Evolutionary conservation across 1,284 basidiomycete genomes (phyloP), one percentile per base, ranked within the genome.

Genomic region (Mrakiaceae sp.): DNA sequence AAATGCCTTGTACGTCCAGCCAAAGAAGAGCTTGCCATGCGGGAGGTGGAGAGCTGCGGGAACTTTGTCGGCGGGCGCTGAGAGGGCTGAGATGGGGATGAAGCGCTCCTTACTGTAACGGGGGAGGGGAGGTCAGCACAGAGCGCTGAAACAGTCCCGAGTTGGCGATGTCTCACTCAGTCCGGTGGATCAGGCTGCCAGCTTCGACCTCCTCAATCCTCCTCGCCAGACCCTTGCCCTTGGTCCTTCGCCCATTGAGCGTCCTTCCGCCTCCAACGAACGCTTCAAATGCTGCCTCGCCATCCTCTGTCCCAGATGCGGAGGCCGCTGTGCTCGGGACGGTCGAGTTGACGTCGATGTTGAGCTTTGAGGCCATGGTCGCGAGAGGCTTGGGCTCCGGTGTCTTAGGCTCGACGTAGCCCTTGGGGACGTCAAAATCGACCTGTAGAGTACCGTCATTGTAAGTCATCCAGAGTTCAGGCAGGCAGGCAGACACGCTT

Each of bases 291-390:
- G 85, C 70, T 5, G 70, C 70, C 14, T 63, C 67, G 5, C 73
- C 74, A 2, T 74, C 74, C 16, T 74, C 78, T 39, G 74, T 77
- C 46, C 70, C 70, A 86, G 76, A 6, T 11, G 87, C 82, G 2
- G 89, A 92, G 0, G 82, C 83, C 3, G 91, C 88, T 42, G 88
- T 90, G 1, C 87, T 88, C 73, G 84, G 87, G 12, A 88, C 88
- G 9, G 87, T 85, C 1, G 85, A 86, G 68, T 86, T 85, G 40
- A 93, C 78, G 73, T 98, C 92, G 68, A 99, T 98, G 74, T 93
- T 93, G 64, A 98, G 83, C 77, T 97, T 98, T 62, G 88, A 89
- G 0, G 95, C 94, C 95, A 99, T 98, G 2, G 94, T 98, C 8
- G 88, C 77, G 8, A 87, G 85, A 2, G 93, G 86, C 2, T 85